Conservation (phyloP, 2,329 filamentous ascomycete genomes). For the Apiospora arundinis region DNA sequence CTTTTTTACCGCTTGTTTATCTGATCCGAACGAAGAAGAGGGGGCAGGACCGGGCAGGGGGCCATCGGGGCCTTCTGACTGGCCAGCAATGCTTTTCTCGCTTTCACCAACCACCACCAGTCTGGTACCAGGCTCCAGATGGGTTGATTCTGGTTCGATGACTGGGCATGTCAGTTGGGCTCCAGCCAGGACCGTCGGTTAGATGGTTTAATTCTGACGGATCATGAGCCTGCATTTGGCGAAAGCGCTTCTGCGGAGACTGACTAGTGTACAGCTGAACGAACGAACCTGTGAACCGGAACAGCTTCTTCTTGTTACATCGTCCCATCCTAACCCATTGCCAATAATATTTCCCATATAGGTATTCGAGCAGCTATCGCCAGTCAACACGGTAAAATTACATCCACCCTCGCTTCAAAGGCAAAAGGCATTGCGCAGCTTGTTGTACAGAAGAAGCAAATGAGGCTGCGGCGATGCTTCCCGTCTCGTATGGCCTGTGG, state of each 20-base stretch:
- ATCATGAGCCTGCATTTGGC: background rate
- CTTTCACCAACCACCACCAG: background rate
- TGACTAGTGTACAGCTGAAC: background rate
- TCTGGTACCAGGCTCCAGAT: background rate
- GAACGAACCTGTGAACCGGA: slow-evolving; percentile 1
- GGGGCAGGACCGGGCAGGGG: background rate
- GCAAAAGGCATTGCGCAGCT: background rate
- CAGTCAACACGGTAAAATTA: too few relatives aligned
- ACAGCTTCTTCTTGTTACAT: background rate
- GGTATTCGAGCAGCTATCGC: too few relatives aligned
- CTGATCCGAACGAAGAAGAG: background rate
- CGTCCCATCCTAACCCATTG: background rate
- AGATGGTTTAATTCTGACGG: background rate
- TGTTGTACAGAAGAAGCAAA: background rate
- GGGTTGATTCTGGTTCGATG: slow-evolving; percentile 10
- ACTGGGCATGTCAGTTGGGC: background rate
- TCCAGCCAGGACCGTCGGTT: background rate
- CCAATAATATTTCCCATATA: too few relatives aligned
- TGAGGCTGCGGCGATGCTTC: background rate
- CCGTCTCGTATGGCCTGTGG: slow-evolving; percentile 2
- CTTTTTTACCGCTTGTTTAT: slow-evolving; percentile 16
- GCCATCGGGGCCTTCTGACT: background rate
- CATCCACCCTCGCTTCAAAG: too few relatives aligned
- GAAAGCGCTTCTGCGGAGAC: background rate
- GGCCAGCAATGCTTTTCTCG: background rate